phyloP scores from a whole-genome alignment of 176 grass and related monocot species.

The Cocos nucifera region DNA sequence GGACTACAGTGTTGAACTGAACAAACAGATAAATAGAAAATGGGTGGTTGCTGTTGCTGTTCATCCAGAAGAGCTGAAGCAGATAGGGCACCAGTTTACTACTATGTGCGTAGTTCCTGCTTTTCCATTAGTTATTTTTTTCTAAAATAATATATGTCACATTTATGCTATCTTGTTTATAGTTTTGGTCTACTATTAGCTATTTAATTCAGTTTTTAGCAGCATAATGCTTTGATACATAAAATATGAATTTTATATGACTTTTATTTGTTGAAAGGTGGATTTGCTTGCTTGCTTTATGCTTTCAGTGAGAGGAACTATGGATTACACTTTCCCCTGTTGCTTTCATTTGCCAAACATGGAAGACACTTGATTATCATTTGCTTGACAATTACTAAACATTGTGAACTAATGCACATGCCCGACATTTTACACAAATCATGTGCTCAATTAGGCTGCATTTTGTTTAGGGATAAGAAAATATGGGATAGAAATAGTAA shows the following conservation, averaged over 20 bases:
- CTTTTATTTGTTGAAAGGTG: no score
- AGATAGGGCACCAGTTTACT: conserved; percentile 46
- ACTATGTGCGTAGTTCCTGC: conserved; percentile 50
- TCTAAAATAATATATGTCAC: not conserved
- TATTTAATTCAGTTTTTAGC: not conserved
- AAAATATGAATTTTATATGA: not conserved
- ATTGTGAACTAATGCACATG: no score
- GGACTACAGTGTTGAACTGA: conserved; percentile 11
- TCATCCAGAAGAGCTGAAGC: conserved; percentile 46
- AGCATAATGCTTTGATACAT: not conserved
- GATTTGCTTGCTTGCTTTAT: no score
- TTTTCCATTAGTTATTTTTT: not conserved
- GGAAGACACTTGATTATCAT: no score
- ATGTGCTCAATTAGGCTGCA: no score
- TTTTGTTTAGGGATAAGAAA: no score
- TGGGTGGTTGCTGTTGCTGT: conserved; percentile 91
- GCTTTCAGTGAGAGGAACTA: no score
- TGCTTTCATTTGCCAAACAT: no score
- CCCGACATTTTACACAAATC: no score
- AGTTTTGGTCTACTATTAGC: not conserved
- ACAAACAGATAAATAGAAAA: conserved; percentile 30
- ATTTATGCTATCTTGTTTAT: not conserved
- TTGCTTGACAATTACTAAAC: no score
- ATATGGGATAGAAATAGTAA: no score
- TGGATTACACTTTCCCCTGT: no score